Evolutionary conservation across 306 rosid species (phyloP), one percentile per base, ranked within the genome.

Genomic region (Inga oerstediana): DNA sequence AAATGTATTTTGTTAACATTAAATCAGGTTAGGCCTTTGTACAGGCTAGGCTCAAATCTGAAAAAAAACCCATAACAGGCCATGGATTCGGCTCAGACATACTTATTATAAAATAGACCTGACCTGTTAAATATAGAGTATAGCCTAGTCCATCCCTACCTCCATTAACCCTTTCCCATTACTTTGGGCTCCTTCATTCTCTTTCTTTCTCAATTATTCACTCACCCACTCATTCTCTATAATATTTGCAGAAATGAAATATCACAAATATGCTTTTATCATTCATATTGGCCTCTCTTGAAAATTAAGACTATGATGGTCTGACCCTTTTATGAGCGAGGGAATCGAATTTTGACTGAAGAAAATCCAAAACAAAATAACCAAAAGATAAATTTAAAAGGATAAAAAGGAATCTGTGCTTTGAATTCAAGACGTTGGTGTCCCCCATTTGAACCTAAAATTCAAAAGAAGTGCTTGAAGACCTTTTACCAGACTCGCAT

Each of bases 281-380:
- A 49, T 49, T 49, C 54, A 49, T 49, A 49, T 49, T 49, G 19
- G 58, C 20, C 58, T 51, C 27, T 19, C 32, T 9, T 20, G 10
- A n/a, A 61, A 24, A 24, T 22, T 61, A 22, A 61, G 24, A 22
- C 8, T 17, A 56, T 8, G 22, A 56, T 39, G 43, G 22, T 59
- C 5, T 59, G 32, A 59, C 19, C 10, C 7, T 30, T 64, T 24
- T 14, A 5, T 12, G 41, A 27, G 41, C 3, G 19, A 34, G 37
- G 68, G 49, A 81, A 52, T 77, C 48, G 24, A 75, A 76, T 39
- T 67, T 54, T 82, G 34, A 65, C 4, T 13, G 56, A 46, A 43
- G 22, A 52, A 81, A 24, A 15, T 15, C 37, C 12, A n/a, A 74
- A 48, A n/a, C 37, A 48, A 32, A 74, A 74, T 2, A 30, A 11